phyloP scores from a whole-genome alignment of 345 rosid genomes.

The Combretum micranthum region DNA sequence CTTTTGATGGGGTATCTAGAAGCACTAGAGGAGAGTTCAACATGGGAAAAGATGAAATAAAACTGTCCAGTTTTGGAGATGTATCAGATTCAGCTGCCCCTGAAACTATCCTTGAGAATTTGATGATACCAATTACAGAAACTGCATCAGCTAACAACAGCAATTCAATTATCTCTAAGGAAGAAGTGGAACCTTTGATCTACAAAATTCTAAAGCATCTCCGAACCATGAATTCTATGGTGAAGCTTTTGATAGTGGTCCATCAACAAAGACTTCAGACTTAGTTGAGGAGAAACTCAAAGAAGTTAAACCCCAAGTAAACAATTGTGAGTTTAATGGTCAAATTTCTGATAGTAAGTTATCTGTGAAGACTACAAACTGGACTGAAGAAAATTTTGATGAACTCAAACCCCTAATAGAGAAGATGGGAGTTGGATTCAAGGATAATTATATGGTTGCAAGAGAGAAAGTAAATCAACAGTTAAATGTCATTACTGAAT shows the following conservation, averaged over 20 bases:
- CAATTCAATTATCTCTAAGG: constrained; percentile 15
- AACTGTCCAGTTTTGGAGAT: too few relatives aligned
- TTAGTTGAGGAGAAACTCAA: neutral
- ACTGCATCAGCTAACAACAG: too few relatives aligned
- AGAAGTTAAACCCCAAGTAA: neutral
- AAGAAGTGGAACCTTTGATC: constrained; percentile 14
- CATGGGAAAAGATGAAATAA: constrained; percentile 12
- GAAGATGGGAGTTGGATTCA: constrained; percentile 70
- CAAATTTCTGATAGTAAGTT: constrained; percentile 18
- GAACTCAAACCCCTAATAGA: constrained; percentile 61
- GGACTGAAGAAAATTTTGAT: constrained; percentile 60
- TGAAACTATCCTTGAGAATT: too few relatives aligned
- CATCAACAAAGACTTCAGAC: too few relatives aligned
- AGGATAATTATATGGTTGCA: constrained; percentile 61
- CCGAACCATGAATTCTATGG: constrained; percentile 9
- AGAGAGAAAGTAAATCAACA: constrained; percentile 42
- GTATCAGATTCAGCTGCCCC: too few relatives aligned
- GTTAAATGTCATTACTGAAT: constrained; percentile 22
- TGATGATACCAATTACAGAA: too few relatives aligned
- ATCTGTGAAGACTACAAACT: constrained; percentile 31
- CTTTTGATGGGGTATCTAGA: constrained; percentile 14
- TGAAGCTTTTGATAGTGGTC: neutral
- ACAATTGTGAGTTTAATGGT: constrained; percentile 6
- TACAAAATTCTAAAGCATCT: constrained; percentile 14
- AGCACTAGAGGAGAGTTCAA: constrained; percentile 15